A percentile compares a stretch with the other conserved stretches of the same genome.
phyloP scores from a whole-genome alignment of 1,284 basidiomycete species.

The Cerrena zonata region DNA sequence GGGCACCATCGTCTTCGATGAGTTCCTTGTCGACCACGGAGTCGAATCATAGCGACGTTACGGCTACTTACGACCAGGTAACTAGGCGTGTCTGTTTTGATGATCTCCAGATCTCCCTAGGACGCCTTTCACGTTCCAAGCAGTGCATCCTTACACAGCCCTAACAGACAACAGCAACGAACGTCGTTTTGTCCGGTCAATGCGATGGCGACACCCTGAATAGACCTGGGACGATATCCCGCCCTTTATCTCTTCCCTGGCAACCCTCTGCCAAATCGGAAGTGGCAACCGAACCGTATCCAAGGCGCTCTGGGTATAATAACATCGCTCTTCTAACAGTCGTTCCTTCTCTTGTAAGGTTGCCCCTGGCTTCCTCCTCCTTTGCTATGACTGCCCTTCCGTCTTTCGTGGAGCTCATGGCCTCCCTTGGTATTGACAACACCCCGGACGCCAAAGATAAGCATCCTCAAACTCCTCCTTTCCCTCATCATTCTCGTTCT shows the following conservation, averaged over 20 bases:
- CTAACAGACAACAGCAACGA: conserved; percentile 1
- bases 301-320: conserved; percentile 12
- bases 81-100: neutral
- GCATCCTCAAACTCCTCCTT: conserved; percentile 20
- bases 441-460: conserved; percentile 18
- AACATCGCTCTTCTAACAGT: conserved; percentile 20
- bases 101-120: neutral
- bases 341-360: conserved; percentile 14
- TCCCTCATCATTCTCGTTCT: conserved; percentile 26
- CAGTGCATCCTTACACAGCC: neutral
- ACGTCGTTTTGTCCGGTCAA: neutral
- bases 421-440: conserved; percentile 63
- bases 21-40: neutral
- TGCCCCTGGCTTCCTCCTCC: conserved; percentile 30
- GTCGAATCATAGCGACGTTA: neutral
- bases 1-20: neutral
- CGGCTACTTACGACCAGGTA: too few species aligned
- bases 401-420: conserved; percentile 80
- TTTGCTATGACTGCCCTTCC: conserved; percentile 60
- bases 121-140: neutral
- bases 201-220: conserved; percentile 2
- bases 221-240: neutral
- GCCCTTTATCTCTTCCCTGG: conserved; percentile 2
- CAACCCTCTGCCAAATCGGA: conserved; percentile 22
- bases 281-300: conserved; percentile 8